These are phyloP conservation scores for Striga hermonthica DNA, from an alignment of 305 asterid genomes.

Conservation along the genomic window DNA sequence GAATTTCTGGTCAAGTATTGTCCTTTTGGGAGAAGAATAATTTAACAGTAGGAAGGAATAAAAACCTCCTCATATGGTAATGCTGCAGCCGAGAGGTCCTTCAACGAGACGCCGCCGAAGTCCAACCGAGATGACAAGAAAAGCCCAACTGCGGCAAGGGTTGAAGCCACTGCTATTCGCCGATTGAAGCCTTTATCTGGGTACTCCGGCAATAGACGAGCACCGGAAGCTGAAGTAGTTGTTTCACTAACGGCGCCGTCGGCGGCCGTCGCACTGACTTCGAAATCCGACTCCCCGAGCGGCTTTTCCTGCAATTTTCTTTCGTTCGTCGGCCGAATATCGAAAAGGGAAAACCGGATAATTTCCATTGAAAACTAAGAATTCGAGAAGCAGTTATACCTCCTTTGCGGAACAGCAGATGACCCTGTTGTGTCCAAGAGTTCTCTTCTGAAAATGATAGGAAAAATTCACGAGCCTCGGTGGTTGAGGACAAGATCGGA, in stretches of 20 bases:
- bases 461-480: conserved; percentile 37
- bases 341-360: background rate
- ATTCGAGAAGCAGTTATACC: conserved; percentile 25
- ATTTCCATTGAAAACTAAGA: background rate
- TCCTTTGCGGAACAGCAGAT: conserved; percentile 39
- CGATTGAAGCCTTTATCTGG: conserved; percentile 65
- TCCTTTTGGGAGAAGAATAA: background rate
- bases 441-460: conserved; percentile 30
- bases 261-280: conserved; percentile 29
- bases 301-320: conserved; percentile 46
- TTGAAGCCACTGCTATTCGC: conserved; percentile 60
- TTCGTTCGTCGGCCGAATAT: background rate
- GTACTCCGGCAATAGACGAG: conserved; percentile 48
- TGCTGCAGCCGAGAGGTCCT: conserved; percentile 76
- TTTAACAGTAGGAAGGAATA: conserved; percentile 31
- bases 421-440: conserved; percentile 29
- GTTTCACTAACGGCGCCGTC: conserved; percentile 2
- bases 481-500: conserved; percentile 32
- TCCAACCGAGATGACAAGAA: conserved; percentile 67
- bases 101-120: conserved; percentile 71
- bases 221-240: conserved; percentile 39
- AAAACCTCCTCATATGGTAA: conserved; percentile 92
- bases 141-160: conserved; percentile 66
- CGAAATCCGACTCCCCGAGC: conserved; percentile 39
- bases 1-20: too few relatives aligned